Percentiles rank a stretch among this genome's conserved stretches.
Conservation (phyloP, 176 grass and related monocot species). For the Otatea glauca region DNA sequence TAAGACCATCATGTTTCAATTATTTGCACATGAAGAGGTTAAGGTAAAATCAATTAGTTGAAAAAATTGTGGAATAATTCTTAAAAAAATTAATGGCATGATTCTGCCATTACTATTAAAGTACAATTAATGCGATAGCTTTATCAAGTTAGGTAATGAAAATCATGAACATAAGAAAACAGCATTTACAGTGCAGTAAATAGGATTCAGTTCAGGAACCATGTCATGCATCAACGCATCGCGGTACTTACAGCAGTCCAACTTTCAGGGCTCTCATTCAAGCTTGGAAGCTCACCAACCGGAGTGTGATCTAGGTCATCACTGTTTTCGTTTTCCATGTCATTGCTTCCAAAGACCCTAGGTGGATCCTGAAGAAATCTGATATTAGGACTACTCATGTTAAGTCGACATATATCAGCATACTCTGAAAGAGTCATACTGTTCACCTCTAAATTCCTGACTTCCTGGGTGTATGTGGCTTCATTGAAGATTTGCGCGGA, state of each 20-base stretch:
- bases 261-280: neutral
- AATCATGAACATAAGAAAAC: neutral
- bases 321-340: constrained; percentile 33
- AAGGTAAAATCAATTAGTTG: neutral
- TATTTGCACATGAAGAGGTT: neutral
- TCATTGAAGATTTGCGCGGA: constrained; percentile 17
- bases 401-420: neutral
- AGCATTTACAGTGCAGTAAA: neutral
- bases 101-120: neutral
- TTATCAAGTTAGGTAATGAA: neutral
- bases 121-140: neutral
- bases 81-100: neutral
- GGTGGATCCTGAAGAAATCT: constrained; percentile 45
- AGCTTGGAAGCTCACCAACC: neutral
- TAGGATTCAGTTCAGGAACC: constrained; percentile 12
- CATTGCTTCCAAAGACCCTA: neutral
- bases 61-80: constrained; percentile 2
- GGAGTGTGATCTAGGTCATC: constrained; percentile 22
- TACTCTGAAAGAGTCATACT: neutral
- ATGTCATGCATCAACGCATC: constrained; percentile 8
- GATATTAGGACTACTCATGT: constrained; percentile 17
- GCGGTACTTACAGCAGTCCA: neutral
- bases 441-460: constrained; percentile 52
- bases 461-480: constrained; percentile 11
- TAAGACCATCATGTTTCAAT: neutral